Conservation (phyloP, 2,329 filamentous ascomycete species). For the Chaetomiaceae sp. region DNA sequence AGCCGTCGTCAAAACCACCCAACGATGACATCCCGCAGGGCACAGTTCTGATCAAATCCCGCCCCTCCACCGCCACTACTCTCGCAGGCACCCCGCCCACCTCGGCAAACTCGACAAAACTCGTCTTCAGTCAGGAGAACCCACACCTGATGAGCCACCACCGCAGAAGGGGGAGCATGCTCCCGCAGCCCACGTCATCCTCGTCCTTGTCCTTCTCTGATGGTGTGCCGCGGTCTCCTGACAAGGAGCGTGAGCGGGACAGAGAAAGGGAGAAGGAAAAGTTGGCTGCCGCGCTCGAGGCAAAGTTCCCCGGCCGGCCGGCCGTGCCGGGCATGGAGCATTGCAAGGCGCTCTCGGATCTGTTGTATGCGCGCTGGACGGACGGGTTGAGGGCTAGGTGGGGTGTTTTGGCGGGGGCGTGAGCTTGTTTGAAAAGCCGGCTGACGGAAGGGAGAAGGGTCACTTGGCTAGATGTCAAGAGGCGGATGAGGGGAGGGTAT, state of each 20-base stretch:
- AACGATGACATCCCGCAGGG: slow-evolving; percentile 44
- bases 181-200: slow-evolving; percentile 1
- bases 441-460: no score
- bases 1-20: slow-evolving; percentile 32
- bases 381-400: slow-evolving; percentile 74
- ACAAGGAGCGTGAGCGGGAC: slow-evolving; percentile 42
- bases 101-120: slow-evolving; percentile 50
- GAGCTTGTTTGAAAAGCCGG: not conserved
- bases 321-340: slow-evolving; percentile 79
- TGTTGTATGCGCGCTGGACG: slow-evolving; percentile 86
- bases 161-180: slow-evolving; percentile 51
- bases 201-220: slow-evolving; percentile 26
- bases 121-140: slow-evolving; percentile 76
- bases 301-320: slow-evolving; percentile 52
- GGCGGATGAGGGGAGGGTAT: not conserved
- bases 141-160: slow-evolving; percentile 79
- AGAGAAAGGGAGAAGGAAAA: slow-evolving; percentile 33
- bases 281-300: slow-evolving; percentile 36
- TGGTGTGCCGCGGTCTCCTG: slow-evolving; percentile 35
- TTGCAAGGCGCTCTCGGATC: slow-evolving; percentile 80
- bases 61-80: slow-evolving; percentile 2
- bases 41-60: slow-evolving; percentile 54
- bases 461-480: not conserved
- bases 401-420: slow-evolving; percentile 41
- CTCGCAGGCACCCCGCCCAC: slow-evolving; percentile 30